A percentile compares a stretch with the other conserved stretches of the same genome.
Evolutionary conservation across 345 rosid genomes (phyloP).

Genomic region (Salix caprea): DNA sequence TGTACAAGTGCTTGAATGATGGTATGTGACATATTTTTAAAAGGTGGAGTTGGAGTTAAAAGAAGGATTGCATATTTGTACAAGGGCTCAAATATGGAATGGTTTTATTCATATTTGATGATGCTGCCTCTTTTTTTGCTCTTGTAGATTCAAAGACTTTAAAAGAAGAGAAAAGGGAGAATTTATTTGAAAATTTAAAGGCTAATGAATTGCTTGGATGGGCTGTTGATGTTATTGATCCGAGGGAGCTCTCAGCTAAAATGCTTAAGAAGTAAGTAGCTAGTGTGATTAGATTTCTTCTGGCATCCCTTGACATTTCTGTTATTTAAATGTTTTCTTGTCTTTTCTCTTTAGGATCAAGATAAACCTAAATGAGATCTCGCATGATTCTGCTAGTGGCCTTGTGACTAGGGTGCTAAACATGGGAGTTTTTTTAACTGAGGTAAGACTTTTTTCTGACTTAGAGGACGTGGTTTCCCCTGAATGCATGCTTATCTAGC

Average conservation of each 20-base stretch:
- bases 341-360: constrained; percentile 49
- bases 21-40: not conserved
- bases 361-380: constrained; percentile 81
- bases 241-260: constrained; percentile 83
- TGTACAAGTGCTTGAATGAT: not conserved
- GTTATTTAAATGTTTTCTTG: constrained; percentile 2
- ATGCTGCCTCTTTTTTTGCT: not conserved
- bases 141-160: constrained; percentile 83
- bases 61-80: too few species aligned
- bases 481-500: not conserved
- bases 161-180: constrained; percentile 92
- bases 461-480: not conserved
- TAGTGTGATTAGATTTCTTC: not conserved
- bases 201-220: constrained; percentile 75
- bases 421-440: constrained; percentile 82
- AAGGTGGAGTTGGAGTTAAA: not conserved
- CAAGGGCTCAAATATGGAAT: not conserved
- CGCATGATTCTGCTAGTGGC: constrained; percentile 89
- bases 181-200: constrained; percentile 66
- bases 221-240: constrained; percentile 96
- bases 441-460: constrained; percentile 40
- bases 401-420: constrained; percentile 60
- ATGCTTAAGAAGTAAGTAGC: constrained; percentile 75
- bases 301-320: not conserved
- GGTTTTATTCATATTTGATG: not conserved